Percentiles rank a stretch among this genome's conserved stretches.
Evolutionary conservation across 805 yeast genomes (phyloP).

Genomic region (Sugiyamaella qingdaonensis): DNA sequence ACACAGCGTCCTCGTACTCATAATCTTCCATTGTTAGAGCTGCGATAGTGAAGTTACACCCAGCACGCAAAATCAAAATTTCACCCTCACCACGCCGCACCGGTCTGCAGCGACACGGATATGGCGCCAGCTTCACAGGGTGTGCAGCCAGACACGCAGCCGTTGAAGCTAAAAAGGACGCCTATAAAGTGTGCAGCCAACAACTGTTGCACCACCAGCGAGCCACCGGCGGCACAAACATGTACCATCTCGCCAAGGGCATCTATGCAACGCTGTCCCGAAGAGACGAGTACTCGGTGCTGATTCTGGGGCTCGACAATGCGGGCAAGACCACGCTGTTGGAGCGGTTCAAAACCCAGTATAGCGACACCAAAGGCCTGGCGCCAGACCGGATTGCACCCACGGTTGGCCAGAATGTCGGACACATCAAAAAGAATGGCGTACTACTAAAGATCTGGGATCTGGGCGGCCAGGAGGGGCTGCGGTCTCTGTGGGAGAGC

Average conservation of each 20-base stretch:
- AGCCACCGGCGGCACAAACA: constrained; percentile 22
- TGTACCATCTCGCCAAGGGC: constrained; percentile 68
- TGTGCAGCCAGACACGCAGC: too few species aligned
- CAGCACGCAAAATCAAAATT: background rate
- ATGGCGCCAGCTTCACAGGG: too few species aligned
- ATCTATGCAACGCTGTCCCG: constrained; percentile 55
- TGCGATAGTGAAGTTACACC: background rate
- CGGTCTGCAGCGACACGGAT: too few species aligned
- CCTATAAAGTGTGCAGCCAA: too few species aligned
- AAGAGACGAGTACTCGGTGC: constrained; percentile 64
- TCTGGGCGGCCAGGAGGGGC: constrained; percentile 88
- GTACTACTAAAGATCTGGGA: constrained; percentile 81
- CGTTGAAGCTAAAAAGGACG: too few species aligned
- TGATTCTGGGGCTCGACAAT: constrained; percentile 87
- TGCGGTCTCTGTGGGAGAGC: constrained; percentile 81
- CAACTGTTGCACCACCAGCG: too few species aligned
- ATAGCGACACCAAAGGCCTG: constrained; percentile 35
- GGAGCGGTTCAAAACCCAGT: constrained; percentile 59
- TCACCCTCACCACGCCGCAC: background rate
- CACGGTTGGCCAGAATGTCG: constrained; percentile 87
- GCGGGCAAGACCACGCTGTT: constrained; percentile 90
- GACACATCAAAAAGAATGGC: constrained; percentile 38
- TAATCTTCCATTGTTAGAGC: constrained; percentile 16
- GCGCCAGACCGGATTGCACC: constrained; percentile 71
- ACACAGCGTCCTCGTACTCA: constrained; percentile 19